Conservation (phyloP, 148 eudicot species). For the Hydrangea macrophylla region DNA sequence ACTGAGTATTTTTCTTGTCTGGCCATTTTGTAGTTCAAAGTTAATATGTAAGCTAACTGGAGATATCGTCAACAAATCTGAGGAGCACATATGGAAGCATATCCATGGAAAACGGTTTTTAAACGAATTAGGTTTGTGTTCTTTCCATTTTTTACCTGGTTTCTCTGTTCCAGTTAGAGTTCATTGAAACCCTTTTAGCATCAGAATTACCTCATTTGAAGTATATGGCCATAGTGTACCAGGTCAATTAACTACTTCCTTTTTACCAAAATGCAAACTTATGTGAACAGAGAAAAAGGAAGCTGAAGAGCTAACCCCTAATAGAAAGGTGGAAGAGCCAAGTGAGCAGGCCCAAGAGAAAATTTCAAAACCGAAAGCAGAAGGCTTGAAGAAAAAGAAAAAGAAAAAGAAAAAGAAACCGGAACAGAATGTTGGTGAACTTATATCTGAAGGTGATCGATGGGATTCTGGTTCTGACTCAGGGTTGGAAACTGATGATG, state of each 20-base stretch:
- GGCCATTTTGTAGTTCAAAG: constrained; percentile 52
- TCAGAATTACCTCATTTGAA: background rate
- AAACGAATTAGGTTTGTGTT: constrained; percentile 68
- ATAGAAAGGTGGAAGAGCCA: constrained; percentile 23
- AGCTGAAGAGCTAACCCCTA: constrained; percentile 35
- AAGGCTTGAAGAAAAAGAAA: constrained; percentile 28
- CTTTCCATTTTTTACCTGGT: background rate
- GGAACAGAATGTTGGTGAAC: constrained; percentile 35
- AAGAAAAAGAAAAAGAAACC: constrained; percentile 42
- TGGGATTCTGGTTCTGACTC: constrained; percentile 74
- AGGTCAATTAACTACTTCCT: background rate
- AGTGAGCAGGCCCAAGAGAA: constrained; percentile 27
- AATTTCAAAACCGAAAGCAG: constrained; percentile 27
- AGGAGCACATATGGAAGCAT: constrained; percentile 99
- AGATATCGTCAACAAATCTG: constrained; percentile 65
- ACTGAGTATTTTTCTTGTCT: background rate
- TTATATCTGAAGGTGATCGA: constrained; percentile 53
- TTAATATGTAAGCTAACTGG: constrained; percentile 83
- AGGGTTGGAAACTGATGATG: too few relatives aligned
- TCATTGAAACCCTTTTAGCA: background rate
- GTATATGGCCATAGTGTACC: background rate
- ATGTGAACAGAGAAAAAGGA: constrained; percentile 65
- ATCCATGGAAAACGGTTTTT: constrained; percentile 83
- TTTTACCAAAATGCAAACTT: background rate
- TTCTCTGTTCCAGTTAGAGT: constrained; percentile 6